phyloP scores from a whole-genome alignment of 345 rosid genomes.

The Brassica juncea region DNA sequence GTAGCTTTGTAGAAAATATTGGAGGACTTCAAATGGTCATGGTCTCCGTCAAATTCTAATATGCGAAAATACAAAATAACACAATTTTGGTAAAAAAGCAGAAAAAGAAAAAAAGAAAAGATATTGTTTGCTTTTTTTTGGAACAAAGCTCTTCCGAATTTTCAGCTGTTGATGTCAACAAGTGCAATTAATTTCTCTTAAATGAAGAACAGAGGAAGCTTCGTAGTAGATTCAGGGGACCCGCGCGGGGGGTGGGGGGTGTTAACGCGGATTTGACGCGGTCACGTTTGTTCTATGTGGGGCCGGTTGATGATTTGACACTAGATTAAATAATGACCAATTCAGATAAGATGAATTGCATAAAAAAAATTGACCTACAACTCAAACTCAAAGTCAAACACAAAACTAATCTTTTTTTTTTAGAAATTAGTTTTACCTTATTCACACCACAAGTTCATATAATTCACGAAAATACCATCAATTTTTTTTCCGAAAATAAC shows the following conservation, averaged over 20 bases:
- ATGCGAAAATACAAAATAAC: background rate
- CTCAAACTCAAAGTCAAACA: too few relatives aligned
- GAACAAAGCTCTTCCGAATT: background rate
- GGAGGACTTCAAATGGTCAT: background rate
- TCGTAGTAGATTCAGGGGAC: background rate
- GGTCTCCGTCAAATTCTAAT: background rate
- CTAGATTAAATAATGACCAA: background rate
- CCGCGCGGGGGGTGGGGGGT: too few relatives aligned
- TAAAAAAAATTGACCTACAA: too few relatives aligned
- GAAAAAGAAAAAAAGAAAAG: background rate
- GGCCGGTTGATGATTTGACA: background rate
- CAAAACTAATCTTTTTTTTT: too few relatives aligned
- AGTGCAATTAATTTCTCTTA: background rate
- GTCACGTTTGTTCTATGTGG: background rate
- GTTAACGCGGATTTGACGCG: slow-evolving; percentile 15
- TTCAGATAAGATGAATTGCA: background rate
- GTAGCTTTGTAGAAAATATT: background rate
- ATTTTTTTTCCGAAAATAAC: too few relatives aligned
- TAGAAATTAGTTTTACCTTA: too few relatives aligned
- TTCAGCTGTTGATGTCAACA: background rate
- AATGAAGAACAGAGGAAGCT: background rate
- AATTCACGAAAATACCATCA: too few relatives aligned
- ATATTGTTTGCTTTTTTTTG: background rate
- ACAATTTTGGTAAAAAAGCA: too few relatives aligned
- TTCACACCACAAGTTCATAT: too few relatives aligned